A percentile compares a stretch with the other conserved stretches of the same genome.
These are phyloP conservation scores for Pseudonitzschia multiseries DNA, from an alignment of 108 stramenopile species.

Conservation along the genomic window DNA sequence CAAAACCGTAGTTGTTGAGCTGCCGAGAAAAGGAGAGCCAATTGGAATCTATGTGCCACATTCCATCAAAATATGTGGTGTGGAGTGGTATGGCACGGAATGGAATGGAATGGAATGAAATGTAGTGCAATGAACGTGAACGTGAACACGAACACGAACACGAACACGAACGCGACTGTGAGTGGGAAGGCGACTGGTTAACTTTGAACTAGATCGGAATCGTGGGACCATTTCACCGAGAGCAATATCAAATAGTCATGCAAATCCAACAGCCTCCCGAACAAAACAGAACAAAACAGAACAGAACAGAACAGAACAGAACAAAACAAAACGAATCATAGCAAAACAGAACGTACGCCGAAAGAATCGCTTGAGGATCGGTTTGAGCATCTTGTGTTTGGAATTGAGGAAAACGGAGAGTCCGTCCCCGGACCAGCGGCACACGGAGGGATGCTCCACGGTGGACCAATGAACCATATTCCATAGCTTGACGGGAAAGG, in stretches of 20 bases:
- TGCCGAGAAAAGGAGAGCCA: slow-evolving; percentile 18
- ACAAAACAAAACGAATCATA: neutral
- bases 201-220: neutral
- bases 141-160: no score
- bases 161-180: no score
- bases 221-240: no score
- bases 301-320: neutral
- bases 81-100: no score
- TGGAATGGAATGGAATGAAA: no score
- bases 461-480: neutral
- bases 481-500: neutral
- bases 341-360: neutral
- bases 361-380: neutral
- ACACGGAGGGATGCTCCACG: neutral
- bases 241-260: no score
- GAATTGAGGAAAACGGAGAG: neutral
- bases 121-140: no score
- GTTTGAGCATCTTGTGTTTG: neutral
- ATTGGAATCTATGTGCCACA: slow-evolving; percentile 1
- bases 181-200: no score
- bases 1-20: slow-evolving; percentile 20
- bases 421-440: slow-evolving; percentile 12
- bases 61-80: no score
- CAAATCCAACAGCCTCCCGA: no score
- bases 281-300: no score